Conservation (phyloP, 1,284 basidiomycete genomes). For the Phellinidium pouzarii region DNA sequence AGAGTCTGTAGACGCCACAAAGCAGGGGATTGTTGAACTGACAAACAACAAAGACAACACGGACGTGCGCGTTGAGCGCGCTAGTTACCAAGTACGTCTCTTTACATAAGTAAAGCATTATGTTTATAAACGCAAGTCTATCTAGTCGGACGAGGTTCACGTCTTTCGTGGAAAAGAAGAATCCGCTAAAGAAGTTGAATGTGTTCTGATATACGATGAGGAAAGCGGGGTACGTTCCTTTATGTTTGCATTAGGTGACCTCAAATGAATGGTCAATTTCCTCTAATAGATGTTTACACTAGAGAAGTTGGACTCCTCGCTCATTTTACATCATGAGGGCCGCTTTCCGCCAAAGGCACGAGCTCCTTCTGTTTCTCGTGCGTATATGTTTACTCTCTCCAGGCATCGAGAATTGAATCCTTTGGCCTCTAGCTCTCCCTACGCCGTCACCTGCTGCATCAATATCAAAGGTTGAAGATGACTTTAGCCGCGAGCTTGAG, state of each 20-base stretch:
- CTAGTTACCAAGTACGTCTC: conserved; percentile 47
- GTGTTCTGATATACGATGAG: conserved; percentile 71
- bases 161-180: conserved; percentile 51
- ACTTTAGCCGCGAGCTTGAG: conserved; percentile 8
- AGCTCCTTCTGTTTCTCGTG: conserved; percentile 39
- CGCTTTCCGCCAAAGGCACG: conserved; percentile 35
- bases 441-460: conserved; percentile 17
- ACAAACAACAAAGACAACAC: conserved; percentile 43
- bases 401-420: background rate
- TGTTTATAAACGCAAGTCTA: background rate
- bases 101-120: background rate
- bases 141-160: conserved; percentile 48
- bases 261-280: background rate
- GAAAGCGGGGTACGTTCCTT: conserved; percentile 47
- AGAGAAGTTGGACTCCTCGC: conserved; percentile 65
- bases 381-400: conserved; percentile 20
- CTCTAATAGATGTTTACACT: conserved; percentile 53
- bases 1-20: conserved; percentile 54
- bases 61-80: conserved; percentile 52
- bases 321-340: conserved; percentile 47
- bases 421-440: conserved; percentile 12
- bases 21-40: conserved; percentile 56
- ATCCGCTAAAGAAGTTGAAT: conserved; percentile 59
- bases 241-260: conserved; percentile 7
- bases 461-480: conserved; percentile 12